These are phyloP conservation scores for Aspergillus felis DNA, from an alignment of 2,329 filamentous ascomycete species.

Conservation along the genomic window DNA sequence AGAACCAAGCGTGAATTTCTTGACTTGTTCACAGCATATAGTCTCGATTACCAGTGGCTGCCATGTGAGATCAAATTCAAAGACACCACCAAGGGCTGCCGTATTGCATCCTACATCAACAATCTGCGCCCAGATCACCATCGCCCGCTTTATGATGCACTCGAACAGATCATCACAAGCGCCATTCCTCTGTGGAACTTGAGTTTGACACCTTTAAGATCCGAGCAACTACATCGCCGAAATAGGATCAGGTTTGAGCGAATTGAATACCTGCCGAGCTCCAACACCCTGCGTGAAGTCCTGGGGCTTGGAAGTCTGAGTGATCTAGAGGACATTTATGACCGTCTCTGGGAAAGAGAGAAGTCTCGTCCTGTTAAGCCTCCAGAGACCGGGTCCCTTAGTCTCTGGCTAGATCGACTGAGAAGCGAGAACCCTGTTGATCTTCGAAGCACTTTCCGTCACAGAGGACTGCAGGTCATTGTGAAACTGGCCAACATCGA, in stretches of 20 bases:
- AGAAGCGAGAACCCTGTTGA: conserved; percentile 5
- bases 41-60: conserved; percentile 46
- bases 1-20: neutral
- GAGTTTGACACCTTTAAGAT: conserved; percentile 10
- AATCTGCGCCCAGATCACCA: conserved; percentile 39
- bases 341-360: neutral
- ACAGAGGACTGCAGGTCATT: conserved; percentile 44
- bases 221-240: neutral
- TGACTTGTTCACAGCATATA: conserved; percentile 12
- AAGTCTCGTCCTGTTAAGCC: conserved; percentile 2
- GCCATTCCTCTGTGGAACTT: conserved; percentile 48
- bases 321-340: neutral
- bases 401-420: neutral
- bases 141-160: conserved; percentile 29
- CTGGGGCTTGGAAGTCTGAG: neutral
- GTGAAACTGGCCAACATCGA: conserved; percentile 62
- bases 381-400: conserved; percentile 12
- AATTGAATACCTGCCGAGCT: conserved; percentile 3
- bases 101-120: conserved; percentile 43
- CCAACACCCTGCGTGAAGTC: conserved; percentile 1
- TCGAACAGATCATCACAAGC: conserved; percentile 37
- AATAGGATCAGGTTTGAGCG: conserved; percentile 10
- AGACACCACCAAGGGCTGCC: conserved; percentile 12
- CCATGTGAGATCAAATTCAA: conserved; percentile 36
- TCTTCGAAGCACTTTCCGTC: conserved; percentile 24